A percentile compares a stretch with the other conserved stretches of the same genome.
These are phyloP conservation scores for Solanum pennellii DNA, from an alignment of 257 asterid genomes.

Conservation along the genomic window DNA sequence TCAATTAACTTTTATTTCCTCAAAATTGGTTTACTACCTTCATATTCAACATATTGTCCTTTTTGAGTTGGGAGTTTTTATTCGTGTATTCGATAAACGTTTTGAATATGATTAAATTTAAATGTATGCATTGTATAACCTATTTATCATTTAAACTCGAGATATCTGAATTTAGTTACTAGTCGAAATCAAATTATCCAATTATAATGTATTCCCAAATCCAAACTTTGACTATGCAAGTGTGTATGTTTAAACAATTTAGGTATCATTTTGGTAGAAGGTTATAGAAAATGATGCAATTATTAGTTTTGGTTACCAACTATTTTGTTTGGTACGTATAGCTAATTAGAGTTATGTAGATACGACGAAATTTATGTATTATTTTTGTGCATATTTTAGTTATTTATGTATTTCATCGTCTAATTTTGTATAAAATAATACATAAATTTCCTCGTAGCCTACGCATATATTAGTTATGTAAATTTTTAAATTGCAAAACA, in stretches of 20 bases:
- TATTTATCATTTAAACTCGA: not conserved
- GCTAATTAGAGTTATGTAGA: not conserved
- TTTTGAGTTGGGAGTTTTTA: not conserved
- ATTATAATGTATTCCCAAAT: not conserved
- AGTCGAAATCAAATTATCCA: not conserved
- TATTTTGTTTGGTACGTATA: not conserved
- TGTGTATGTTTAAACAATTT: not conserved
- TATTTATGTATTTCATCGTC: not conserved
- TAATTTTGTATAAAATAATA: too few species aligned
- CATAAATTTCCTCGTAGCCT: not conserved
- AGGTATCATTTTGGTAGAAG: not conserved
- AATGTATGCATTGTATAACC: rapidly evolving
- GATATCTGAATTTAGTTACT: not conserved
- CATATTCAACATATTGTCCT: not conserved
- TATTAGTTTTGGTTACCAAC: not conserved
- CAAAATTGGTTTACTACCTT: not conserved
- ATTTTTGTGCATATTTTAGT: not conserved
- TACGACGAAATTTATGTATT: too few species aligned
- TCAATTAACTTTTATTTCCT: not conserved
- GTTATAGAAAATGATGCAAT: not conserved
- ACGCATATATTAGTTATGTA: too few species aligned
- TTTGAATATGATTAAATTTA: not conserved
- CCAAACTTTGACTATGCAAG: not conserved
- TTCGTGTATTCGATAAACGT: not conserved
- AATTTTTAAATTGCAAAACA: too few species aligned